Percentiles rank a stretch among this genome's conserved stretches.
Conservation (phyloP, 108 stramenopile species). For the Cyclotella cryptica region DNA sequence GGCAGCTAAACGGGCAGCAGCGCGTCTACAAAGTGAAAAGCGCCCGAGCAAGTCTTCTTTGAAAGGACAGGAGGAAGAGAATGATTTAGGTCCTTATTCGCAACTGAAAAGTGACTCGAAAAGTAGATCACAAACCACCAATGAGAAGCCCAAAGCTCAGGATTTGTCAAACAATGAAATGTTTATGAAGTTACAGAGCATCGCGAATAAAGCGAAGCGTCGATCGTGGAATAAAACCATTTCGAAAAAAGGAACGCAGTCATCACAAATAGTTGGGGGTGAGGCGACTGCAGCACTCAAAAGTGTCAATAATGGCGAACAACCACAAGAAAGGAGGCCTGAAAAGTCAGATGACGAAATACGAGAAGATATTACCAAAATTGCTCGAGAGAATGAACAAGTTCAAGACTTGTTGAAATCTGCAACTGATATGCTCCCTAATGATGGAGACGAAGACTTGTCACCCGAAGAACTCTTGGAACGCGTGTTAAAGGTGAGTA, state of each 20-base stretch:
- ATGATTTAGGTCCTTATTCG: not conserved
- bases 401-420: conserved; percentile 68
- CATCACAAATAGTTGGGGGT: conserved; percentile 10
- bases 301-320: not conserved
- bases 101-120: conserved; percentile 4
- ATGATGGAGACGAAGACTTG: conserved; percentile 64
- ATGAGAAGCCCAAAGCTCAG: conserved; percentile 41
- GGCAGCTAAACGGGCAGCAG: conserved; percentile 64
- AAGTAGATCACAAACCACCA: conserved; percentile 20
- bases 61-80: conserved; percentile 23
- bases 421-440: conserved; percentile 61
- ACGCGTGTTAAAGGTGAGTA: conserved; percentile 58
- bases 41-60: conserved; percentile 35
- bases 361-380: conserved; percentile 36
- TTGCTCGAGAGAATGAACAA: conserved; percentile 50
- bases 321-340: not conserved
- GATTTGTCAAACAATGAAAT: conserved; percentile 40
- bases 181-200: conserved; percentile 42
- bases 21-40: conserved; percentile 10
- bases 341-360: conserved; percentile 49
- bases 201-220: conserved; percentile 33
- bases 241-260: conserved; percentile 20
- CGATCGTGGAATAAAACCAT: conserved; percentile 45
- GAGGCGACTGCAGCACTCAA: not conserved
- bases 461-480: conserved; percentile 76